Base-by-base conservation (phyloP, 331 rosid species). In the Spiraea crenata region DNA sequence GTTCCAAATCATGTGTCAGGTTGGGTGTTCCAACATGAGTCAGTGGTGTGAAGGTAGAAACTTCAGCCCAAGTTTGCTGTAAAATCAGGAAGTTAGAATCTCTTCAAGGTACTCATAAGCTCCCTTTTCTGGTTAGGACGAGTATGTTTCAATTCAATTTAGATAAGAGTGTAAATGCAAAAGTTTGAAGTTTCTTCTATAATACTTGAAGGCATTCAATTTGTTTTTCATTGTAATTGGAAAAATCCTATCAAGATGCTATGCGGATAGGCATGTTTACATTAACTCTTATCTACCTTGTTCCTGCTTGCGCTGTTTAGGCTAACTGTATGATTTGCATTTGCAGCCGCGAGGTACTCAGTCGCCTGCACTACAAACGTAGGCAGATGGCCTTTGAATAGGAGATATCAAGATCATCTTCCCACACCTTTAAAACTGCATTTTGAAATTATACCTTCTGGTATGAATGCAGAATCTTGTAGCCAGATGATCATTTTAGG, bases 261-360 rank as follows among this genome's bases (percentile, higher is more conserved):
- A 41, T 40, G 52, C 64, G 0, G 31, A 11, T n/a, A 68, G 57
- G 6, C n/a, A 47, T 59, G 15, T 64, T 54, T 35, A 6, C 39
- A 37, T 45, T 14, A 62, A 73, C 70, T 54, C 63, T 45, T 40
- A 35, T 25, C 39, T 39, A 47, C 9, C 3, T 25, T 44, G 55
- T 3, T 57, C 65, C 7, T 57, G n/a, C 37, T 55, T 55, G 16
- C 56, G 55, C 51, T 60, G 55, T 51, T 62, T 48, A 59, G 68
- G 49, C 77, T 74, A 81, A 84, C 74, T 0, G 10, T 74, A 45
- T 69, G 79, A 71, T 54, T 74, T 81, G 12, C 73, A 42, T 68
- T 80, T 93, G 89, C 98, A 93, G 98, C 81, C 9, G 81, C 79
- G 67, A 81, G 73, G 69, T 65, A 46, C 73, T 64, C 78, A 25